Conservation (phyloP, 805 yeast species). For the Sugiyamaella mastotermitis region DNA sequence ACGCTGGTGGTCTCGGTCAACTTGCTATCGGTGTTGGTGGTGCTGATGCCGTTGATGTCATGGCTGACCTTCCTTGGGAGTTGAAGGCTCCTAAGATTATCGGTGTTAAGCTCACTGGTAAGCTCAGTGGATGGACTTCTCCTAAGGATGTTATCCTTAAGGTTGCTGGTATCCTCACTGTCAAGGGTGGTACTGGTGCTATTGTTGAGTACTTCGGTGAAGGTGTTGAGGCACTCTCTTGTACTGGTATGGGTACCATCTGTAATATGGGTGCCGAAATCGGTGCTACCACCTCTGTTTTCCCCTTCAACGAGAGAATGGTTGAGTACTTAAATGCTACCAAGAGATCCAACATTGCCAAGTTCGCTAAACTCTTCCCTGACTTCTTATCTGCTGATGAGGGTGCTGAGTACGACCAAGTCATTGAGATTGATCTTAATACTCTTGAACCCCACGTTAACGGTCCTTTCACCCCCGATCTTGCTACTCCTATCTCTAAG, state of each 20-base stretch:
- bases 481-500: conserved; percentile 90
- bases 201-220: conserved; percentile 96
- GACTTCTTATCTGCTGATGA: conserved; percentile 77
- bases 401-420: conserved; percentile 90
- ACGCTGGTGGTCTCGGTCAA: conserved; percentile 98
- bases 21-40: conserved; percentile 99
- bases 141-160: conserved; percentile 94
- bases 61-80: conserved; percentile 95
- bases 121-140: conserved; percentile 90
- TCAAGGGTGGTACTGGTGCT: conserved; percentile 97
- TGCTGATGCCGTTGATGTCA: conserved; percentile 97
- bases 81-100: conserved; percentile 93
- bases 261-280: conserved; percentile 99
- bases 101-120: conserved; percentile 93
- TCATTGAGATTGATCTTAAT: conserved; percentile 82
- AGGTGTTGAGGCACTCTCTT: conserved; percentile 86
- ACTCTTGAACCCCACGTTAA: conserved; percentile 92
- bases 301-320: conserved; percentile 94
- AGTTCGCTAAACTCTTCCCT: conserved; percentile 68
- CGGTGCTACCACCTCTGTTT: conserved; percentile 96
- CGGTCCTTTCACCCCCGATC: conserved; percentile 98
- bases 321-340: conserved; percentile 82
- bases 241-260: conserved; percentile 99
- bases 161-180: conserved; percentile 91
- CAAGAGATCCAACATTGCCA: conserved; percentile 76